A percentile compares a stretch with the other conserved stretches of the same genome.
phyloP scores from a whole-genome alignment of 1,284 basidiomycete genomes.

The Erythrobasidium hasegawianum region DNA sequence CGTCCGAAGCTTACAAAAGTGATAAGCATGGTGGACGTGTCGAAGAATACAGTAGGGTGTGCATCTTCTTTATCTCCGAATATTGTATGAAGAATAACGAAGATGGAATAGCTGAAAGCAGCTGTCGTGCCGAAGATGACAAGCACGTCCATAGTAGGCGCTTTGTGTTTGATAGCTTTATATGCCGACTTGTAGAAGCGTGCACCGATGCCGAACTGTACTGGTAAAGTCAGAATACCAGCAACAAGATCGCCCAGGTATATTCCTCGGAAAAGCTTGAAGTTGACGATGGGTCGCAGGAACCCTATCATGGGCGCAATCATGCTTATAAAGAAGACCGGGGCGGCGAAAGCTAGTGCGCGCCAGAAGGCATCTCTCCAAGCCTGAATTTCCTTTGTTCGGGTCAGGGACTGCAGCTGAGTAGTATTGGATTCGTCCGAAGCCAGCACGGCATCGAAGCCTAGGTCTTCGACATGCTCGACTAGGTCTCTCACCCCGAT shows the following conservation, averaged over 20 bases:
- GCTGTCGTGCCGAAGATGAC: constrained; percentile 92
- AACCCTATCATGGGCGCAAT: constrained; percentile 60
- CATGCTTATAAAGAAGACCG: constrained; percentile 92
- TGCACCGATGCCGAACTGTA: constrained; percentile 85
- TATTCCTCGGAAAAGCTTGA: constrained; percentile 61
- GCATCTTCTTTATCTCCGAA: constrained; percentile 56
- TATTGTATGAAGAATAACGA: constrained; percentile 62
- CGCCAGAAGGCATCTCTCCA: constrained; percentile 81
- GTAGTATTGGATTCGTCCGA: constrained; percentile 74
- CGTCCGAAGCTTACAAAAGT: constrained; percentile 94
- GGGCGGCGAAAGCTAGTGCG: constrained; percentile 75
- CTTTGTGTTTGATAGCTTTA: constrained; percentile 82
- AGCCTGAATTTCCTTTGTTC: constrained; percentile 83
- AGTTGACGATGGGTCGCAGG: constrained; percentile 55
- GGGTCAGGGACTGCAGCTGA: constrained; percentile 82
- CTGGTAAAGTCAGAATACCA: constrained; percentile 76
- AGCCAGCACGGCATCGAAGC: constrained; percentile 81
- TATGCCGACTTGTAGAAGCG: constrained; percentile 86
- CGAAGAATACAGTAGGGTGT: constrained; percentile 89
- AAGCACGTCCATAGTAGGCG: constrained; percentile 87
- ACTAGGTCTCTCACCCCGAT: constrained; percentile 79
- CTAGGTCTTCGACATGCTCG: constrained; percentile 78
- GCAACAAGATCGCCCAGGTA: constrained; percentile 81
- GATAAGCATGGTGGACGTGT: constrained; percentile 98
- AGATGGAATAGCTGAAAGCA: constrained; percentile 84